These are phyloP conservation scores for Serendipita indica DNA, from an alignment of 768 basidiomycete genomes.

Conservation along the genomic window DNA sequence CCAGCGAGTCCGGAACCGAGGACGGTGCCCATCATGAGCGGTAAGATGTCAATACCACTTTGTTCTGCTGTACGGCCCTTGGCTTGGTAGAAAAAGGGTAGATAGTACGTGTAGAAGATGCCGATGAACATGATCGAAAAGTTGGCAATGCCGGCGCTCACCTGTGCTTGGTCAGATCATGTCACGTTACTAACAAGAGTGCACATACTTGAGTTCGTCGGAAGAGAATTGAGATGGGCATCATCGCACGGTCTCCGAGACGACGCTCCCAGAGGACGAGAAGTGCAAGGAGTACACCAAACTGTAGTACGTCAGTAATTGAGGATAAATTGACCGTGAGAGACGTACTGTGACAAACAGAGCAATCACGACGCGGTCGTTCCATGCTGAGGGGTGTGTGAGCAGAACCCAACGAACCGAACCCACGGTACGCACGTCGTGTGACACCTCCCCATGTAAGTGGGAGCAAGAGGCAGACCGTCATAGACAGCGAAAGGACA, in stretches of 20 bases:
- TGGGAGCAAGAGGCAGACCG: neutral
- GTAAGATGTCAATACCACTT: slow-evolving; percentile 22
- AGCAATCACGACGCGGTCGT: neutral
- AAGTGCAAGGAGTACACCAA: slow-evolving; percentile 18
- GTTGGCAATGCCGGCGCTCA: neutral
- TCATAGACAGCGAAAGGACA: neutral
- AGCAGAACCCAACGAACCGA: slow-evolving; percentile 18
- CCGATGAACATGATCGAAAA: neutral
- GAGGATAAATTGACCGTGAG: neutral
- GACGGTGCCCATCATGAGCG: slow-evolving; percentile 18
- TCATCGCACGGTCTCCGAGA: slow-evolving; percentile 24
- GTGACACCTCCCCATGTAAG: neutral
- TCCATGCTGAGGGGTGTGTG: no score
- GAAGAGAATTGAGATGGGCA: slow-evolving; percentile 22
- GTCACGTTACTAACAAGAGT: neutral
- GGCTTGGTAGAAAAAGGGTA: slow-evolving; percentile 21
- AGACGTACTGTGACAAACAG: neutral
- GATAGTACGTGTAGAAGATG: slow-evolving; percentile 14
- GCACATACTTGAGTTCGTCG: slow-evolving; percentile 15
- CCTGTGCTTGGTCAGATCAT: neutral
- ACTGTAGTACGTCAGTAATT: neutral
- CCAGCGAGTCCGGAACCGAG: slow-evolving; percentile 15
- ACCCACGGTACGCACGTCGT: slow-evolving; percentile 10
- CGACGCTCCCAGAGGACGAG: slow-evolving; percentile 23
- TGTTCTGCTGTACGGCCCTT: slow-evolving; percentile 15